A percentile compares a stretch with the other conserved stretches of the same genome.
Conservation (phyloP, 495 filamentous ascomycete species). For the Acidiella bohemica region DNA sequence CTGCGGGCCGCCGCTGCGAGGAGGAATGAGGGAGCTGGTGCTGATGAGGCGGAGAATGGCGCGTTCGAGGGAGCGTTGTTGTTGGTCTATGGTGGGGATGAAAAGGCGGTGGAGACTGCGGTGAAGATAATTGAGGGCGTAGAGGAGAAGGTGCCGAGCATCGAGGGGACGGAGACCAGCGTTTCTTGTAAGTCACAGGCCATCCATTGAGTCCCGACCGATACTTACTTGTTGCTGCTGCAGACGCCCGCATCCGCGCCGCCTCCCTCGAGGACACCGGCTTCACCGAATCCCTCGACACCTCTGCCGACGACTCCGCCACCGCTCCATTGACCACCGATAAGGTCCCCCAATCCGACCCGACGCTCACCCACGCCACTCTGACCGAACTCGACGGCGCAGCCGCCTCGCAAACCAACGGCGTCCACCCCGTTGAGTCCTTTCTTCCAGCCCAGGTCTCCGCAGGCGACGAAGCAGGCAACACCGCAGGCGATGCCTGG, state of each 20-base stretch:
- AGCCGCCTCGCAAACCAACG: constrained; percentile 25
- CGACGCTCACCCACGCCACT: constrained; percentile 61
- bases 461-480: constrained; percentile 32
- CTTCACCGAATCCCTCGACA: constrained; percentile 36
- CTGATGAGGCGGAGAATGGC: constrained; percentile 57
- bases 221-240: too few species aligned
- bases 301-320: constrained; percentile 34
- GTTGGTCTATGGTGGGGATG: constrained; percentile 75
- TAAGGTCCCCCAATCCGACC: constrained; percentile 47
- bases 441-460: constrained; percentile 45
- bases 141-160: constrained; percentile 54
- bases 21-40: constrained; percentile 45
- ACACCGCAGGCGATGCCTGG: constrained; percentile 45
- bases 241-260: constrained; percentile 59
- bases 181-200: constrained; percentile 69
- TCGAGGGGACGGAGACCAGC: constrained; percentile 48
- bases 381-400: constrained; percentile 53
- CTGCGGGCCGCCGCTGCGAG: constrained; percentile 43
- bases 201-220: too few species aligned
- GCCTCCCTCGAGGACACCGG: constrained; percentile 39
- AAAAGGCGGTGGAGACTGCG: constrained; percentile 67
- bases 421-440: constrained; percentile 28
- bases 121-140: constrained; percentile 71
- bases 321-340: constrained; percentile 8
- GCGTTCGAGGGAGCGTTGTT: constrained; percentile 85